Evolutionary conservation across 441 rosid species (phyloP).

Genomic region (Arabidopsis hybrid): DNA sequence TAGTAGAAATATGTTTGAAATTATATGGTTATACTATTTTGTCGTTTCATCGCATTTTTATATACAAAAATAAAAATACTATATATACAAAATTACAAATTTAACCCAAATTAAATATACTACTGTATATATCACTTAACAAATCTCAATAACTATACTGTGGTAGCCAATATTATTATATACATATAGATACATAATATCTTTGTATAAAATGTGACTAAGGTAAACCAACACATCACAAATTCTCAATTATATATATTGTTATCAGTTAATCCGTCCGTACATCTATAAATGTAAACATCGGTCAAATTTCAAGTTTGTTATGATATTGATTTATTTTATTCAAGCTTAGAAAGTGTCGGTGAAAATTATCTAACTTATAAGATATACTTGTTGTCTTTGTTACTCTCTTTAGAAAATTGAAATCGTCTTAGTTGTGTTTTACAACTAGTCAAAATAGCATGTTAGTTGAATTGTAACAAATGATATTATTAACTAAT

Average conservation of each 20-base stretch:
- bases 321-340: constrained; percentile 31
- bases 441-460: constrained; percentile 22
- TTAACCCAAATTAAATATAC: neutral
- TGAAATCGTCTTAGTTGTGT: constrained; percentile 9
- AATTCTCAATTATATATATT: constrained; percentile 7
- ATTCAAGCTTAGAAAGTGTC: constrained; percentile 30
- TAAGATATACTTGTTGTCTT: constrained; percentile 23
- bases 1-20: neutral
- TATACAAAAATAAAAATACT: neutral
- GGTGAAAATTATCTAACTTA: constrained; percentile 21
- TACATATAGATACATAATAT: too few relatives aligned
- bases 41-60: neutral
- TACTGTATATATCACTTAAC: neutral
- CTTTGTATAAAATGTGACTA: too few relatives aligned
- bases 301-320: constrained; percentile 24
- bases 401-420: constrained; percentile 13
- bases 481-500: constrained; percentile 9
- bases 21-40: neutral
- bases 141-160: neutral
- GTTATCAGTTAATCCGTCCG: constrained; percentile 17
- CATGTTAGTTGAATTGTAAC: constrained; percentile 26
- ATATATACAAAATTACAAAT: neutral
- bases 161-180: neutral
- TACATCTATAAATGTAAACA: constrained; percentile 14
- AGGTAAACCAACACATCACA: neutral